Percentiles rank a stretch among this genome's conserved stretches.
These are phyloP conservation scores for Boeremia lycopersici DNA, from an alignment of 2,329 filamentous ascomycete species.

Conservation along the genomic window DNA sequence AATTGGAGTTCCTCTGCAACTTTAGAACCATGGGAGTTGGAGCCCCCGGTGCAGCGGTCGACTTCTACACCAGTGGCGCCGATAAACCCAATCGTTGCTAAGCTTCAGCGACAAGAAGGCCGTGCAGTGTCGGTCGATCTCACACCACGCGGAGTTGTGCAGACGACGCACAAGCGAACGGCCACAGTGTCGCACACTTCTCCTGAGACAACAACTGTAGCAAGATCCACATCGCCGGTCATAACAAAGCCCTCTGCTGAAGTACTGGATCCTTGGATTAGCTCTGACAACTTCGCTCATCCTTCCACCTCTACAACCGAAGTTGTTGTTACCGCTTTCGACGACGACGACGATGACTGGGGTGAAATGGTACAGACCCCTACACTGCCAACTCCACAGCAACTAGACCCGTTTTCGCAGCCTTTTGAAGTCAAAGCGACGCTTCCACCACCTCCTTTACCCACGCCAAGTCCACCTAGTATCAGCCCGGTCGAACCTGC, in stretches of 20 bases:
- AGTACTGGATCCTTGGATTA: slow-evolving; percentile 25
- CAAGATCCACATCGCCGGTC: slow-evolving; percentile 20
- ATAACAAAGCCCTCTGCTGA: slow-evolving; percentile 5
- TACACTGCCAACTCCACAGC: slow-evolving; percentile 29
- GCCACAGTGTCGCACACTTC: slow-evolving; percentile 11
- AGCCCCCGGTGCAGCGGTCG: slow-evolving; percentile 21
- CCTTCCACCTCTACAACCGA: slow-evolving; percentile 8
- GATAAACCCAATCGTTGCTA: slow-evolving; percentile 22
- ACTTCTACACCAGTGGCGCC: slow-evolving; percentile 24
- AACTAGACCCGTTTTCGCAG: slow-evolving; percentile 19
- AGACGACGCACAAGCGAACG: slow-evolving; percentile 23
- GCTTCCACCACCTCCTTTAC: slow-evolving; percentile 14
- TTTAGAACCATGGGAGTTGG: slow-evolving; percentile 27
- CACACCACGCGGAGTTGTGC: slow-evolving; percentile 14
- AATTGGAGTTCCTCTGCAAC: slow-evolving; percentile 42
- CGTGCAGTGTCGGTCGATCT: slow-evolving; percentile 31
- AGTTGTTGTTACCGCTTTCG: slow-evolving; percentile 17
- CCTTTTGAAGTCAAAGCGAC: slow-evolving; percentile 16
- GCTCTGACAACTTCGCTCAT: slow-evolving; percentile 22
- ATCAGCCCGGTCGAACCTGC: slow-evolving; percentile 15
- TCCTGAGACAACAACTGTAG: slow-evolving; percentile 22
- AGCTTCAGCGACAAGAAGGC: slow-evolving; percentile 26
- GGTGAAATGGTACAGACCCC: slow-evolving; percentile 49
- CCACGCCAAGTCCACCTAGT: slow-evolving; percentile 19
- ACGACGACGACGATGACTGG: slow-evolving; percentile 48